A percentile compares a stretch with the other conserved stretches of the same genome.
Conservation (phyloP, 805 yeast genomes). For the Jamesozyma jinghongensis region DNA sequence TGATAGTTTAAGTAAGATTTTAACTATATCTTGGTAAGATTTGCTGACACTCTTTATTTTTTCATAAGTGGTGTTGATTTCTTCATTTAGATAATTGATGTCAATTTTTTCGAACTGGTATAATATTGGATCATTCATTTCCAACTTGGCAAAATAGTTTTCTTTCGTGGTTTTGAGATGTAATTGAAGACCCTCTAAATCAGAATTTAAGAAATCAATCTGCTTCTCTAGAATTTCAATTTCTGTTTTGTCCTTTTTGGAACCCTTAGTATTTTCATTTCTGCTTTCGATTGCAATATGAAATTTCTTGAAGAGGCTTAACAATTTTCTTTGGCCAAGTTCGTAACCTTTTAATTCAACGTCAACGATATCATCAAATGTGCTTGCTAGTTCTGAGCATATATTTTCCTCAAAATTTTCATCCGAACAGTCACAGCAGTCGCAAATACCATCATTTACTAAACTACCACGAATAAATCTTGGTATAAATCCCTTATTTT, state of each 20-base stretch:
- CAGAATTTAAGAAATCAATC: slow-evolving; percentile 5
- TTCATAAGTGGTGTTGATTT: slow-evolving; percentile 9
- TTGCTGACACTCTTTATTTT: slow-evolving; percentile 15
- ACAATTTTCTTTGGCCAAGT: slow-evolving; percentile 38
- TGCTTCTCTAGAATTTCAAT: slow-evolving; percentile 7
- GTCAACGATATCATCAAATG: slow-evolving; percentile 19
- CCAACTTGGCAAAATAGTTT: slow-evolving; percentile 13
- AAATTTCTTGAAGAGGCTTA: slow-evolving; percentile 13
- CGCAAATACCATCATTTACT: slow-evolving; percentile 89
- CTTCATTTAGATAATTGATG: slow-evolving; percentile 6
- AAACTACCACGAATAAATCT: slow-evolving; percentile 53
- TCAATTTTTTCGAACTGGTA: slow-evolving; percentile 16
- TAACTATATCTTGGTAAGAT: slow-evolving; percentile 17
- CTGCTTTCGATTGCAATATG: slow-evolving; percentile 14
- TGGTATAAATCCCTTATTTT: slow-evolving; percentile 61
- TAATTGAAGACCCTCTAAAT: slow-evolving; percentile 13
- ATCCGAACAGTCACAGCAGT: slow-evolving; percentile 96
- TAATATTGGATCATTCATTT: slow-evolving; percentile 17
- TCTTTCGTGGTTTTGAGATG: slow-evolving; percentile 15
- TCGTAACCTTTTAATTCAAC: slow-evolving; percentile 51
- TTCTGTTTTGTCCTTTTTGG: slow-evolving; percentile 1
- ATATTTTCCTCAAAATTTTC: slow-evolving; percentile 33
- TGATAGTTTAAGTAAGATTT: slow-evolving; percentile 40
- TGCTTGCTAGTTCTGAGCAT: slow-evolving; percentile 25
- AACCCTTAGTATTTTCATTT: slow-evolving; percentile 5